Conservation (phyloP, 2,329 filamentous ascomycete genomes). For the Dactylellina sp. region DNA sequence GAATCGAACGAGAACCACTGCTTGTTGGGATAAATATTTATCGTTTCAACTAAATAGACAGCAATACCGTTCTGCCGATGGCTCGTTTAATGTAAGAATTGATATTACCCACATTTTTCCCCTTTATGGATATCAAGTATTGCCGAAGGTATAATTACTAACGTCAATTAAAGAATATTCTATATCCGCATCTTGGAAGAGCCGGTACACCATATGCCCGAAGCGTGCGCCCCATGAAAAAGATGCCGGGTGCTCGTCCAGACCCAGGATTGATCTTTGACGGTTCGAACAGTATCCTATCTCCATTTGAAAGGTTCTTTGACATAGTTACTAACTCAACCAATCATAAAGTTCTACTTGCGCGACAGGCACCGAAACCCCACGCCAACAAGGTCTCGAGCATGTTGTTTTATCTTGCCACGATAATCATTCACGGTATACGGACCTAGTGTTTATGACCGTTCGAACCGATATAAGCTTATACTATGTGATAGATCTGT, state of each 20-base stretch:
- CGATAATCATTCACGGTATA: slow-evolving; percentile 68
- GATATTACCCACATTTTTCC: background rate
- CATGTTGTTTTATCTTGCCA: slow-evolving; percentile 67
- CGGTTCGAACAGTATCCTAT: slow-evolving; percentile 15
- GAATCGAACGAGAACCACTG: no score
- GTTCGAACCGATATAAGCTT: background rate
- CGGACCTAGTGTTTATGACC: background rate
- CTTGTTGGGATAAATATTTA: background rate
- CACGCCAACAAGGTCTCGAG: slow-evolving; percentile 66
- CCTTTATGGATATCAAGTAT: background rate
- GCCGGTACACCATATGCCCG: slow-evolving; percentile 76
- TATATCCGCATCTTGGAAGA: slow-evolving; percentile 73
- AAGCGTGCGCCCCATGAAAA: slow-evolving; percentile 70
- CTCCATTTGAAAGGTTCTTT: background rate
- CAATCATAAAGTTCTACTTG: slow-evolving; percentile 58
- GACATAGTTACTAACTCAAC: background rate
- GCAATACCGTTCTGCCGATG: slow-evolving; percentile 53
- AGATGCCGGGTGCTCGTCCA: slow-evolving; percentile 72
- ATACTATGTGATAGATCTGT: slow-evolving; percentile 67
- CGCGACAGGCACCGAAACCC: slow-evolving; percentile 52
- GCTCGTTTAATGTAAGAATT: slow-evolving; percentile 48
- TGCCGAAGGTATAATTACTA: background rate
- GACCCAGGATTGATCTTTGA: slow-evolving; percentile 78
- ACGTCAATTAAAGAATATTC: slow-evolving; percentile 67
- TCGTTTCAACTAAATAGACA: slow-evolving; percentile 16